Percentiles rank a stretch among this genome's conserved stretches.
Evolutionary conservation across 495 filamentous ascomycete species (phyloP).

Genomic region (Annulohypoxylon bovei): DNA sequence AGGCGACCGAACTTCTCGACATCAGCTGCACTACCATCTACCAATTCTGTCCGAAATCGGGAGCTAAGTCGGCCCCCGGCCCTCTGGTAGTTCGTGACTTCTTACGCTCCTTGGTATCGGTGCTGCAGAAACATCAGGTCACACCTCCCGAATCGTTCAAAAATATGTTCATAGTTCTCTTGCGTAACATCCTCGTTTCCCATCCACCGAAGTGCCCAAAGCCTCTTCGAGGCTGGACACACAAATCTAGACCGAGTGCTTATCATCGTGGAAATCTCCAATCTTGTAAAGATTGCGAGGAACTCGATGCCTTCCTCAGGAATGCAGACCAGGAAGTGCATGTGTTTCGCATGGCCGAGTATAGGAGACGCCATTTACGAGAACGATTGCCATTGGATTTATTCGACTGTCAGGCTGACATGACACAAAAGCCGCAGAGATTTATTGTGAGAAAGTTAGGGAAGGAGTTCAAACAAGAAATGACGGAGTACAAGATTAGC

Average conservation of each 20-base stretch:
- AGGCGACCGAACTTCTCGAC: conserved; percentile 3
- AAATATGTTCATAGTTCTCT: conserved; percentile 13
- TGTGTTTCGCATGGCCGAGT: background rate
- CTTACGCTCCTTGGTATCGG: background rate
- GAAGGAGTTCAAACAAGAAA: background rate
- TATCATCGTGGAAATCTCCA: too few relatives aligned
- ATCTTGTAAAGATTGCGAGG: background rate
- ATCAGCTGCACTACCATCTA: conserved; percentile 7
- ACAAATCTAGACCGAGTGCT: background rate
- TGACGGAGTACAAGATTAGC: background rate
- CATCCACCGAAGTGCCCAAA: background rate
- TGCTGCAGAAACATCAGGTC: conserved; percentile 3
- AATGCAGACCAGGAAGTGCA: background rate
- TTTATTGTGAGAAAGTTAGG: conserved; percentile 15
- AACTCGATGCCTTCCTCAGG: conserved; percentile 11
- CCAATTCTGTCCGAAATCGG: background rate
- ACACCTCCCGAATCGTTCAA: background rate
- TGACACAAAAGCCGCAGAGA: background rate
- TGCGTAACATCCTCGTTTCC: conserved; percentile 9
- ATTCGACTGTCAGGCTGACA: background rate
- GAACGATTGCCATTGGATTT: background rate
- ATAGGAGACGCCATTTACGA: background rate
- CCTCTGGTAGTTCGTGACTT: background rate
- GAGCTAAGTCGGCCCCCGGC: too few relatives aligned
- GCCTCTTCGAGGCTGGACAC: conserved; percentile 1